A percentile compares a stretch with the other conserved stretches of the same genome.
Evolutionary conservation across 1,284 basidiomycete species (phyloP).

Genomic region (Cryptococcus hybrid): DNA sequence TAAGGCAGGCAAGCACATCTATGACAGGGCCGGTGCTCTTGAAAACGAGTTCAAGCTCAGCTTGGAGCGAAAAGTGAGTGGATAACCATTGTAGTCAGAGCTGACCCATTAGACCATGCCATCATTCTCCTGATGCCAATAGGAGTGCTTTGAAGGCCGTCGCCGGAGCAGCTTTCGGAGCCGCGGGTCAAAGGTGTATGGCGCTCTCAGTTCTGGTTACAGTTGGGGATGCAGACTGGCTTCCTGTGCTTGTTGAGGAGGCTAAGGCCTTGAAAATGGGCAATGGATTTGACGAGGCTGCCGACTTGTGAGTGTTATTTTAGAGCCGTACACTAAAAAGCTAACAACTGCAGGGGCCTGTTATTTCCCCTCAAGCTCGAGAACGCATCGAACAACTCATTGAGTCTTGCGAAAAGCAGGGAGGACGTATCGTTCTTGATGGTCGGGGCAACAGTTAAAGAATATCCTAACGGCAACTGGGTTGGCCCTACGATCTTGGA

Average conservation of each 20-base stretch:
- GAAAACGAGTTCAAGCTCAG: conserved; percentile 94
- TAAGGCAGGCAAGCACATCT: conserved; percentile 90
- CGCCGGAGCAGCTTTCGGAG: conserved; percentile 93
- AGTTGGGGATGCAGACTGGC: conserved; percentile 76
- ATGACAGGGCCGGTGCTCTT: conserved; percentile 56
- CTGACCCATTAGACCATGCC: conserved; percentile 60
- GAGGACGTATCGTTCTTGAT: conserved; percentile 84
- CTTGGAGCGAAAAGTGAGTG: conserved; percentile 79
- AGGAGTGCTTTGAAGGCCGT: conserved; percentile 94
- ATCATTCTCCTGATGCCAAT: conserved; percentile 95
- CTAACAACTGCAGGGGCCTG: conserved; percentile 62
- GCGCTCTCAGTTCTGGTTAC: conserved; percentile 67
- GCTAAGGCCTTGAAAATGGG: conserved; percentile 78
- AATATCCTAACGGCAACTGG: conserved; percentile 90
- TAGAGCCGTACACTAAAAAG: no score
- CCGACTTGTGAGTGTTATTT: conserved; percentile 70
- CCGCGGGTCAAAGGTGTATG: conserved; percentile 97
- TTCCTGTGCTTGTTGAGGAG: conserved; percentile 82
- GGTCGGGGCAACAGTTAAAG: conserved; percentile 69
- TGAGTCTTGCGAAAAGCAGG: conserved; percentile 75
- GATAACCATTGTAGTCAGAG: no score
- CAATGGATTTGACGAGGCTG: conserved; percentile 83
- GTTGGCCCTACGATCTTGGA: conserved; percentile 91
- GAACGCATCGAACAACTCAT: conserved; percentile 75
- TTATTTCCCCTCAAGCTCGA: conserved; percentile 88